phyloP scores from a whole-genome alignment of 2,329 filamentous ascomycete species.

The Aaosphaeria arxii region DNA sequence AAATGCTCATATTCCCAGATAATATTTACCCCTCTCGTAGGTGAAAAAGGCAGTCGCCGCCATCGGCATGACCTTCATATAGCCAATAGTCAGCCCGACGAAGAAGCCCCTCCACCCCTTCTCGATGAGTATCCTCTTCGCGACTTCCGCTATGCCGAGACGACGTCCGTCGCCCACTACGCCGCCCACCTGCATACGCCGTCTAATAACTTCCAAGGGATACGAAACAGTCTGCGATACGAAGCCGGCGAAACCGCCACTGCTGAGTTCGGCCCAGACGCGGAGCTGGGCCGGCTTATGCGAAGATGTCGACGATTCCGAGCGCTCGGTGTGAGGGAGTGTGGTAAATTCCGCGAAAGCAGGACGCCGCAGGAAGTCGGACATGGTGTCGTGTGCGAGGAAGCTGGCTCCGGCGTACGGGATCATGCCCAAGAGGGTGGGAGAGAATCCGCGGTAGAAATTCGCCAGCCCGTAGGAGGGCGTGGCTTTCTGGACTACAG shows the following conservation, averaged over 20 bases:
- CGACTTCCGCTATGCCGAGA: conserved; percentile 76
- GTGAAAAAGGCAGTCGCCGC: conserved; percentile 69
- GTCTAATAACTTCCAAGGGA: conserved; percentile 85
- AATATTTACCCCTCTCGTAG: conserved; percentile 63
- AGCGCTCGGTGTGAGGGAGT: conserved; percentile 55
- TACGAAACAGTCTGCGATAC: conserved; percentile 92
- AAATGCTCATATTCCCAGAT: conserved; percentile 44
- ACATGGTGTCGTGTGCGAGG: conserved; percentile 86
- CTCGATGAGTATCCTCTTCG: conserved; percentile 70
- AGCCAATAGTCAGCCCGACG: conserved; percentile 89
- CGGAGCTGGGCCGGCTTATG: conserved; percentile 68
- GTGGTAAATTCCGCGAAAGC: conserved; percentile 70
- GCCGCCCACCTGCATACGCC: conserved; percentile 94
- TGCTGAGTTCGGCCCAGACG: conserved; percentile 81
- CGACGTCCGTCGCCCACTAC: conserved; percentile 87
- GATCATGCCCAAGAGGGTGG: conserved; percentile 90
- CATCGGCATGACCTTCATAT: conserved; percentile 92
- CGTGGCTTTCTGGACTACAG: conserved; percentile 50
- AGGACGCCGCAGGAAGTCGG: conserved; percentile 75
- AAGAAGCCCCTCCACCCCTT: conserved; percentile 80
- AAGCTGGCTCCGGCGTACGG: conserved; percentile 96
- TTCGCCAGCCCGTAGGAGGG: conserved; percentile 73
- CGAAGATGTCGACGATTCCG: conserved; percentile 35
- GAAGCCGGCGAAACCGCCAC: conserved; percentile 82
- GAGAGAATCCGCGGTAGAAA: conserved; percentile 92